phyloP scores from a whole-genome alignment of 345 rosid species.

The Trapa incisa region DNA sequence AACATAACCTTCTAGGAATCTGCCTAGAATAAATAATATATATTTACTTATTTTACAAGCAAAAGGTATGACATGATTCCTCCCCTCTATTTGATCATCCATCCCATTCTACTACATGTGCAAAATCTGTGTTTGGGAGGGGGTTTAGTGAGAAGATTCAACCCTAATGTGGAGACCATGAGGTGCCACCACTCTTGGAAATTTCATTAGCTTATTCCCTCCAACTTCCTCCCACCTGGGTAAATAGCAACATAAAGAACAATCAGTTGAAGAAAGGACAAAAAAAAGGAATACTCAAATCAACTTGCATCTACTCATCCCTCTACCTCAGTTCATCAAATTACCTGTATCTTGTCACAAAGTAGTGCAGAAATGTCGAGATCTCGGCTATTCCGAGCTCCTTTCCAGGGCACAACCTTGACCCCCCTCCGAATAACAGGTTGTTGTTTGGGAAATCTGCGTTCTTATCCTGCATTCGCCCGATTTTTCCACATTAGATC shows the following conservation, averaged over 20 bases:
- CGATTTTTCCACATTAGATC: background rate
- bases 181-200: slow-evolving; percentile 93
- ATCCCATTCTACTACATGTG: no score
- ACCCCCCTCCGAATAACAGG: slow-evolving; percentile 81
- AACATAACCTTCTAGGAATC: no score
- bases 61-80: background rate
- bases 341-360: slow-evolving; percentile 76
- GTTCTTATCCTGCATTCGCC: slow-evolving; percentile 38
- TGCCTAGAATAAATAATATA: no score
- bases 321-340: background rate
- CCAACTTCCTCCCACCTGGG: slow-evolving; percentile 93
- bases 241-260: background rate
- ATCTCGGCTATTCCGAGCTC: slow-evolving; percentile 83
- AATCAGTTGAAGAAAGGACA: no score
- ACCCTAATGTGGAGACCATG: slow-evolving; percentile 75
- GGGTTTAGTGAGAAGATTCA: slow-evolving; percentile 29
- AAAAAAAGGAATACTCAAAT: background rate
- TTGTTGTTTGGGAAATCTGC: slow-evolving; percentile 47
- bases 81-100: no score
- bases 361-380: slow-evolving; percentile 82
- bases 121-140: no score
- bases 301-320: no score
- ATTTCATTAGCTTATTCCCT: slow-evolving; percentile 50
- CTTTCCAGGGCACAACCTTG: slow-evolving; percentile 87
- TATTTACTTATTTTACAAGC: no score